Evolutionary conservation across 768 basidiomycete species (phyloP).

Genomic region (Panellus pusillus): DNA sequence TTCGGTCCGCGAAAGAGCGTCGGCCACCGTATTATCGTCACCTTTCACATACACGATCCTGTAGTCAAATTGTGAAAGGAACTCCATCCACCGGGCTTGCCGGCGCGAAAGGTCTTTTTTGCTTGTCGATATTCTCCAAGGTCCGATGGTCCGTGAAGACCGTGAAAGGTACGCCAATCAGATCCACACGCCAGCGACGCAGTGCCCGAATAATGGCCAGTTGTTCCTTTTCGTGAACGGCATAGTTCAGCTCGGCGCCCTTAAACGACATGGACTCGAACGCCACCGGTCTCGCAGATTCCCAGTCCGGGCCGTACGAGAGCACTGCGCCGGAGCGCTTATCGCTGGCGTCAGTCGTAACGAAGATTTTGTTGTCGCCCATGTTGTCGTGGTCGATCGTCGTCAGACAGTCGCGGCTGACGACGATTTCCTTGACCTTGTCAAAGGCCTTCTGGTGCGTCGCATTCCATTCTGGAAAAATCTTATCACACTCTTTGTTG

Average conservation of each 20-base stretch:
- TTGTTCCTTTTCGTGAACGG: slow-evolving; percentile 17
- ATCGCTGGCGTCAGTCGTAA: slow-evolving; percentile 31
- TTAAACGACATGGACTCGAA: slow-evolving; percentile 26
- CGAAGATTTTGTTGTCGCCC: slow-evolving; percentile 31
- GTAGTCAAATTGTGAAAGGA: slow-evolving; percentile 30
- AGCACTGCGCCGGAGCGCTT: slow-evolving; percentile 28
- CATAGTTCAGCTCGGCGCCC: slow-evolving; percentile 30
- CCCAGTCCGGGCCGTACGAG: slow-evolving; percentile 25
- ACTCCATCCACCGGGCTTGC: slow-evolving; percentile 31
- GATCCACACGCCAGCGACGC: slow-evolving; percentile 21
- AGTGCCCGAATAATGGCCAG: slow-evolving; percentile 31
- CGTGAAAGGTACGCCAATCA: slow-evolving; percentile 16
- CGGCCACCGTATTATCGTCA: slow-evolving; percentile 28
- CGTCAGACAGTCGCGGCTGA: slow-evolving; percentile 26
- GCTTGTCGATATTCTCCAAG: slow-evolving; percentile 28
- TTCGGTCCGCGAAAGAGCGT: slow-evolving; percentile 28
- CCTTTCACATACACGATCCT: slow-evolving; percentile 29
- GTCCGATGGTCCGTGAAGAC: slow-evolving; percentile 37
- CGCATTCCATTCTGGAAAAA: slow-evolving; percentile 19
- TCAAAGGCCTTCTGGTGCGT: slow-evolving; percentile 28
- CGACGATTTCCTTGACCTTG: slow-evolving; percentile 30
- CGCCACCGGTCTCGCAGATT: slow-evolving; percentile 30
- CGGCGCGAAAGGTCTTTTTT: slow-evolving; percentile 26
- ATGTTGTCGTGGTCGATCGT: slow-evolving; percentile 33
- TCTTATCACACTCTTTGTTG: neutral